Conservation (phyloP, 345 rosid species). For the Eucalyptus polyanthemos region DNA sequence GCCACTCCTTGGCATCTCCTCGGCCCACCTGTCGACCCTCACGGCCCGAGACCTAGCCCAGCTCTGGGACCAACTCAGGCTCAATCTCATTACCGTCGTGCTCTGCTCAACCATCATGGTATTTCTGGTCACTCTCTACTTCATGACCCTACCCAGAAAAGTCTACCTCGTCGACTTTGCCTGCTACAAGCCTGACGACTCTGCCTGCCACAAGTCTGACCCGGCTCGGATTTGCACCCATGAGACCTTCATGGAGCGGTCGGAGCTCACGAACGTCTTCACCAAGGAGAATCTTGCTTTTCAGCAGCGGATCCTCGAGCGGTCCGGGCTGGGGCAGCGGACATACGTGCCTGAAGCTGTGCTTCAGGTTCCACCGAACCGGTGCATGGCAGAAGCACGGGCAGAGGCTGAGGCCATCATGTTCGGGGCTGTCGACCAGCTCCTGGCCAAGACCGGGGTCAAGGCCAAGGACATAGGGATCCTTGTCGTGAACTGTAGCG, state of each 20-base stretch:
- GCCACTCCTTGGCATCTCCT: background rate
- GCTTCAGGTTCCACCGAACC: background rate
- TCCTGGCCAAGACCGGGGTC: slow-evolving; percentile 14
- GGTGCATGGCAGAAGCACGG: slow-evolving; percentile 9
- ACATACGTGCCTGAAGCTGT: slow-evolving; percentile 4
- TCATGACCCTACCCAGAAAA: slow-evolving; percentile 3
- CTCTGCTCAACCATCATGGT: background rate
- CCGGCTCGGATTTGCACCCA: background rate
- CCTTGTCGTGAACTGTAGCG: slow-evolving; percentile 17
- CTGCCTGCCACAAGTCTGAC: slow-evolving; percentile 15
- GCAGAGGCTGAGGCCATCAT: slow-evolving; percentile 23
- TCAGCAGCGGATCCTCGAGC: slow-evolving; percentile 14
- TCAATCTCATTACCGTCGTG: background rate
- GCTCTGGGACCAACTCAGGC: background rate
- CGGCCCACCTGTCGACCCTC: background rate
- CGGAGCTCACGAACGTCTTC: background rate
- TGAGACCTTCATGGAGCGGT: background rate
- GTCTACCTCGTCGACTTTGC: slow-evolving; percentile 20
- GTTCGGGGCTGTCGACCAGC: slow-evolving; percentile 11
- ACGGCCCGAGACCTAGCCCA: background rate
- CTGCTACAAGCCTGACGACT: slow-evolving; percentile 13
- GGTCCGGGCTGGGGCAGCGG: slow-evolving; percentile 18
- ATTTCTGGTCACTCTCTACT: background rate
- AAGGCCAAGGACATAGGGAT: slow-evolving; percentile 25
- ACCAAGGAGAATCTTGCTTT: slow-evolving; percentile 11